phyloP scores from a whole-genome alignment of 805 yeast genomes.

The Hanseniaspora meyeri region DNA sequence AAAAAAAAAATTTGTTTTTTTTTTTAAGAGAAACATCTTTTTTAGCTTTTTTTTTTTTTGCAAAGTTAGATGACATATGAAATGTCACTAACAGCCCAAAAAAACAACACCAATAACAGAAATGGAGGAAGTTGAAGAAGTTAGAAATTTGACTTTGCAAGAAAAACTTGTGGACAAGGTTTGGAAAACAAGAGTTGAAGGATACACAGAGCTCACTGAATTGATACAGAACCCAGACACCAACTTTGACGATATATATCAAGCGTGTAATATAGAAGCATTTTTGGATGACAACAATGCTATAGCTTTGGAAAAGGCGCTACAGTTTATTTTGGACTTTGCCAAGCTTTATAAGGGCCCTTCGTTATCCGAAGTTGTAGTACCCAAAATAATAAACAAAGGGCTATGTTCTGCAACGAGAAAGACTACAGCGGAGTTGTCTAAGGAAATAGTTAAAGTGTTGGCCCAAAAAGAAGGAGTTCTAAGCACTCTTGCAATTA shows the following conservation, averaged over 20 bases:
- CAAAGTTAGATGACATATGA: too few relatives aligned
- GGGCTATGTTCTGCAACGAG: constrained; percentile 6
- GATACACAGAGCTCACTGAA: constrained; percentile 55
- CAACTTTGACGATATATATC: constrained; percentile 32
- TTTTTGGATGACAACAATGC: constrained; percentile 71
- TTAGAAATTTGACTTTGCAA: constrained; percentile 47
- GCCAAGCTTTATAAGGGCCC: constrained; percentile 28
- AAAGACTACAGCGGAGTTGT: neutral
- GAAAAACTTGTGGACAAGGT: constrained; percentile 57
- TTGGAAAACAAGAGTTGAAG: constrained; percentile 80
- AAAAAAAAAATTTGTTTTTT: neutral
- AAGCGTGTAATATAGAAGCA: constrained; percentile 38
- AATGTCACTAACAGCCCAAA: neutral
- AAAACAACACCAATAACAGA: neutral
- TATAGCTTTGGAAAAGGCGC: constrained; percentile 79
- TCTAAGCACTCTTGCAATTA: neutral
- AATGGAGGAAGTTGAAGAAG: constrained; percentile 26
- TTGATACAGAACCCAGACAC: constrained; percentile 28
- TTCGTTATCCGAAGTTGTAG: constrained; percentile 32
- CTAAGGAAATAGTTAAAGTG: neutral
- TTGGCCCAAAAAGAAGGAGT: neutral
- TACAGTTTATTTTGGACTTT: constrained; percentile 42
- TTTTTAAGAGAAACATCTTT: too few relatives aligned
- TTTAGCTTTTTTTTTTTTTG: too few relatives aligned
- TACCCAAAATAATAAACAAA: constrained; percentile 21